Base-by-base conservation (phyloP, 2,329 filamentous ascomycete genomes). In the Sporothrix luriei region DNA sequence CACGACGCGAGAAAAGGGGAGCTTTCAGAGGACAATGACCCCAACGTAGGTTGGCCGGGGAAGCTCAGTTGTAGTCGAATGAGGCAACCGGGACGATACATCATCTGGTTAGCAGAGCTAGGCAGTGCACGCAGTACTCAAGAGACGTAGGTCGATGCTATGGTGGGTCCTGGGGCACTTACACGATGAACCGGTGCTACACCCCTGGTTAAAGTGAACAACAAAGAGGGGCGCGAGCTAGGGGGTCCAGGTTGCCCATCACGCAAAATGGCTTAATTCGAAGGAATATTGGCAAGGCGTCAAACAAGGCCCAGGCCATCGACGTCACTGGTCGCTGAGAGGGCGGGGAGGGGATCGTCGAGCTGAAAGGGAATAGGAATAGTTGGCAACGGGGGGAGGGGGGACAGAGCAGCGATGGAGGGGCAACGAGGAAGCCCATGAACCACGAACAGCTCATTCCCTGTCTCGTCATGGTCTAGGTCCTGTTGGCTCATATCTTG, bases 351-450 rank as follows among this genome's bases (percentile, higher is more conserved):
- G 57, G 61, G 61, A 49, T 64, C 61, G 14, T 43, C 57, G 43
- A 66, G 64, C 64, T 66, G 64, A 66, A 55, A 66, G 64, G 38
- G 48, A 65, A 14, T 11, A n/a, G n/a, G n/a, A n/a, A 33, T 33
- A 33, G 33, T 33, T 33, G 33, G 33, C 5, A 33, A 33, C 7
- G 33, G 26, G 14, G 24, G n/a, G 38, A 16, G n/a, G 33, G 29
- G 64, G 33, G 49, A 1, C 1, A 33, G 33, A 33, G 33, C 48
- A 33, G 21, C 19, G 33, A 54, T 19, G 40, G 65, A 48, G 52
- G 52, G 24, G n/a, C 40, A 48, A 38, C 21, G 52, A 21, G 29
- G 11, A 48, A 33, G 48, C n/a, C n/a, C n/a, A n/a, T n/a, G 33
- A n/a, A 49, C 64, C 38, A 65, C 62, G 19, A n/a, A 33, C 33